Conservation (phyloP, 2,329 filamentous ascomycete genomes). For the Colletotrichum incanum region DNA sequence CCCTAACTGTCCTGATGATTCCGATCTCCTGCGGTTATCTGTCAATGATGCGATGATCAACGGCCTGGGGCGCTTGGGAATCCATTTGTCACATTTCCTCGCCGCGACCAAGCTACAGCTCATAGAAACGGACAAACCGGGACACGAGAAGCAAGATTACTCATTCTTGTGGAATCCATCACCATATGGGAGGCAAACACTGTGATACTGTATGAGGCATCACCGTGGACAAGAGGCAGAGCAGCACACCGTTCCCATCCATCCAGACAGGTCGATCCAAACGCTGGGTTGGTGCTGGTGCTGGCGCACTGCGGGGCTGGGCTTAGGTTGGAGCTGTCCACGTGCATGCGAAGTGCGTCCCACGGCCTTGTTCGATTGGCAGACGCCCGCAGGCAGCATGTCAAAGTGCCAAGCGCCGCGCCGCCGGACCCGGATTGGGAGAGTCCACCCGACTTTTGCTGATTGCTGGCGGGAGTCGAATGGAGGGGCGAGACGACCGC, state of each 20-base stretch:
- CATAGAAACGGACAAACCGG: neutral
- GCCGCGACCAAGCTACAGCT: neutral
- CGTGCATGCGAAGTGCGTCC: conserved; percentile 17
- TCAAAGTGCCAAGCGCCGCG: conserved; percentile 34
- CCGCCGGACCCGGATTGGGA: conserved; percentile 40
- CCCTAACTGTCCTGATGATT: conserved; percentile 1
- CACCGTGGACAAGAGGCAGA: neutral
- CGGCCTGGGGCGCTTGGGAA: neutral
- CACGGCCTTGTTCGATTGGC: conserved; percentile 16
- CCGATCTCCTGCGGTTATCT: conserved; percentile 16
- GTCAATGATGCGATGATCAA: conserved; percentile 27
- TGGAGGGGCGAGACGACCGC: neutral
- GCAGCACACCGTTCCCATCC: conserved; percentile 1
- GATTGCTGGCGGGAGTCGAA: conserved; percentile 5
- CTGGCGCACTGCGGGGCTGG: conserved; percentile 11
- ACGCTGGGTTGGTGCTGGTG: neutral
- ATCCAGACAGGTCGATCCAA: neutral
- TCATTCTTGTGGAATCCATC: conserved; percentile 12
- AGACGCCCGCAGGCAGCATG: conserved; percentile 9
- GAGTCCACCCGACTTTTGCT: conserved; percentile 33
- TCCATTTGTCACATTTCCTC: neutral
- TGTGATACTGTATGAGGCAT: conserved; percentile 4
- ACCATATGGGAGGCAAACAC: conserved; percentile 9
- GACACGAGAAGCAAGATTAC: neutral
- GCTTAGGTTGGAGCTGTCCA: conserved; percentile 6